A percentile compares a stretch with the other conserved stretches of the same genome.
These are phyloP conservation scores for Thalia dealbata DNA, from an alignment of 176 grass and related monocot species.

Conservation along the genomic window DNA sequence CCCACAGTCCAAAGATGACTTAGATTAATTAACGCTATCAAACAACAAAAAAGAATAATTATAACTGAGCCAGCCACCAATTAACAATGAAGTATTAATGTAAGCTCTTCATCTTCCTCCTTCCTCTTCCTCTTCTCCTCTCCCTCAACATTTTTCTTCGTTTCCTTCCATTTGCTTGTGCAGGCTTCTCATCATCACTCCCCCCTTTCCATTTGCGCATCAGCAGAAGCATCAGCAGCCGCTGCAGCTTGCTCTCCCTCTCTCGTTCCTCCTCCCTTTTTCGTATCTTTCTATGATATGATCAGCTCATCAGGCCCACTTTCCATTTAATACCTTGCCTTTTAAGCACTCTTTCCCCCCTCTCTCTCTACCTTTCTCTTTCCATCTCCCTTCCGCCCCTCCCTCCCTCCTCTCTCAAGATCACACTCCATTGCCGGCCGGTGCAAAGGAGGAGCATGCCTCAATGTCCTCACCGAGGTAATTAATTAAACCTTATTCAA, in stretches of 20 bases:
- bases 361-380: constrained; percentile 24
- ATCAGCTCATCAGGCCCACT: constrained; percentile 40
- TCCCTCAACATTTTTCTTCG: background rate
- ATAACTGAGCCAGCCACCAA: too few species aligned
- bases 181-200: background rate
- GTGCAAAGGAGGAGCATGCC: constrained; percentile 63
- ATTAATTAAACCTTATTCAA: background rate
- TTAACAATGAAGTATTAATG: too few species aligned
- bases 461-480: constrained; percentile 89
- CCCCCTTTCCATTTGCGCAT: background rate
- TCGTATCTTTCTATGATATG: constrained; percentile 42
- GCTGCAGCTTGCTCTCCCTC: background rate
- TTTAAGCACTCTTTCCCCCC: constrained; percentile 78
- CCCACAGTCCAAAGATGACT: too few species aligned
- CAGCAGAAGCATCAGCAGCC: background rate
- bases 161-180: too few species aligned
- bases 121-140: background rate
- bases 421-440: constrained; percentile 7
- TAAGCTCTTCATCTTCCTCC: background rate
- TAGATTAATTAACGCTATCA: too few species aligned
- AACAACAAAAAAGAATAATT: too few species aligned
- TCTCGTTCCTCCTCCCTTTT: constrained; percentile 4
- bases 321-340: constrained; percentile 63
- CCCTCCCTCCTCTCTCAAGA: background rate
- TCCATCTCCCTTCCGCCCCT: background rate